phyloP scores from a whole-genome alignment of 164 flowering plant species.

The Berberis thunbergii region DNA sequence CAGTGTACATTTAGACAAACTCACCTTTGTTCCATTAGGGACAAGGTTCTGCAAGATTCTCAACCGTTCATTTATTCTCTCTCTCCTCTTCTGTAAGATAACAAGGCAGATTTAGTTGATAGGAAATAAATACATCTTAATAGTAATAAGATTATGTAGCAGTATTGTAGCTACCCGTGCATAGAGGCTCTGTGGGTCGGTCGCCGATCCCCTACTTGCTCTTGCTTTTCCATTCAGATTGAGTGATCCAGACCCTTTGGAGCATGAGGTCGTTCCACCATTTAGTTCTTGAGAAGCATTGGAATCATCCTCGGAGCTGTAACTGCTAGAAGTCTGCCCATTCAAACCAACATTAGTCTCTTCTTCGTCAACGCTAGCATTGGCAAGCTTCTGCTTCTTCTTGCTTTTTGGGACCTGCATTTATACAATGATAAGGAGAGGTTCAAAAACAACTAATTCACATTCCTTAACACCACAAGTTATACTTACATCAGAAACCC shows the following conservation, averaged over 20 bases:
- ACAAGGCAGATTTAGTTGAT: neutral
- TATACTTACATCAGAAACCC: constrained; percentile 6
- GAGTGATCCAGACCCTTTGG: constrained; percentile 18
- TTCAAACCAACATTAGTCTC: constrained; percentile 19
- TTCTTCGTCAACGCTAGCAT: constrained; percentile 22
- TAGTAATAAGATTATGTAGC: neutral
- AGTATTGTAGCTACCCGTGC: constrained; percentile 60
- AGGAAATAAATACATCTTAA: neutral
- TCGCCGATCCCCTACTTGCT: constrained; percentile 70
- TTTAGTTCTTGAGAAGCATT: constrained; percentile 44
- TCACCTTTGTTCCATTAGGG: constrained; percentile 93
- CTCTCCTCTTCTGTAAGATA: constrained; percentile 79
- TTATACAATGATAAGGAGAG: constrained; percentile 8
- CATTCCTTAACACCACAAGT: too few relatives aligned
- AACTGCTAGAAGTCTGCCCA: constrained; percentile 38
- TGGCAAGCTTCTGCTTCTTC: constrained; percentile 31
- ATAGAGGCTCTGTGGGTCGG: constrained; percentile 97
- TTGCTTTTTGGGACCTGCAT: constrained; percentile 35
- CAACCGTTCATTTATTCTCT: constrained; percentile 76
- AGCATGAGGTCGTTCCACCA: constrained; percentile 27
- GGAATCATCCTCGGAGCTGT: constrained; percentile 60
- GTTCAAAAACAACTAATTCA: constrained; percentile 5
- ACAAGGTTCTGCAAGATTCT: constrained; percentile 75
- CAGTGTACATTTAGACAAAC: neutral
- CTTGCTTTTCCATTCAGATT: constrained; percentile 46